Base-by-base conservation (phyloP, 73 alveolate species). In the Paramecium caudatum region DNA sequence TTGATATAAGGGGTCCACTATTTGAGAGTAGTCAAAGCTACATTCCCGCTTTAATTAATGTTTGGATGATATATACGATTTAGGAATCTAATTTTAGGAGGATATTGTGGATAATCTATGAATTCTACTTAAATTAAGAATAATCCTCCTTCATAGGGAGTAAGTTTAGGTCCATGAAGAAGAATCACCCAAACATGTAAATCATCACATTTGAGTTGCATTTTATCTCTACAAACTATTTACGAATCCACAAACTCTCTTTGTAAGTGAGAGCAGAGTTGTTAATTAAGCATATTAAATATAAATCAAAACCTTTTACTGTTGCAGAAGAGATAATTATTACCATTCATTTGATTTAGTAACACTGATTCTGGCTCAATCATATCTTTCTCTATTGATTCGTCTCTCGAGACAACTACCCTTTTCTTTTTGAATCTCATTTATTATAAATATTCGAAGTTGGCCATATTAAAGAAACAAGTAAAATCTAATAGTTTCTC, bases 301-400 rank as follows among this genome's bases (percentile, higher is more conserved):
- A 23, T 0, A 55, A 27, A 37, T 27, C 7, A 23, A 16, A 55
- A 55, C 30, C 80, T 55, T 55, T 55, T 55, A 55, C 80, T 55
- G 80, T 55, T 55, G 30, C 80, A 55, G 16, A 55, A 55, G 23
- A 55, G 46, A 23, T 55, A 27, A 55, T 10, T 21, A 55, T 55
- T 55, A 55, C 80, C 30, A 37, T 27, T 55, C 30, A 55, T 55
- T 55, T 55, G 12, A 43, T 55, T 55, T 7, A 5, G 45, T 27
- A 43, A 43, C 17, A 55, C 10, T 10, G 80, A 23, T 27, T 55
- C 46, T 27, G 9, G 36, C 30, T 55, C 80, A 23, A 55, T 7
- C 80, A 55, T 55, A 10, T 55, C 80, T 5, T 8, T 55, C 37
- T 55, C 80, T 55, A 55, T 55, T 55, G 46, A 55, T 19, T 55